A percentile compares a stretch with the other conserved stretches of the same genome.
Evolutionary conservation across 306 rosid genomes (phyloP).

Genomic region (Glycine soja): DNA sequence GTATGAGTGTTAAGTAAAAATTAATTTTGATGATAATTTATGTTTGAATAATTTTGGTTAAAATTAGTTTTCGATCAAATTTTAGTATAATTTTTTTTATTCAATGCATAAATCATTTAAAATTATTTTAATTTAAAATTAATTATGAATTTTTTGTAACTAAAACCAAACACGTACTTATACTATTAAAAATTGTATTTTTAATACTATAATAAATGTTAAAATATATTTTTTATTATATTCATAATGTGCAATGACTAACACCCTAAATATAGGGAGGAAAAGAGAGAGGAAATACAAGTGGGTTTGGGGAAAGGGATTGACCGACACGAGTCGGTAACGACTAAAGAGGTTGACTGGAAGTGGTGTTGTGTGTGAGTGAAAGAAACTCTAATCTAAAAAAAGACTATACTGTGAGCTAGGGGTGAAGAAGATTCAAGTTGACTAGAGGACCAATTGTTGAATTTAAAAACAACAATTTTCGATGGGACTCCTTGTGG

Average conservation of each 20-base stretch:
- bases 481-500: constrained; percentile 7
- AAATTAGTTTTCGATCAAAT: too few relatives aligned
- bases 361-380: not conserved
- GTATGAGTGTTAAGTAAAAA: too few relatives aligned
- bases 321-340: constrained; percentile 24
- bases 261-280: not conserved
- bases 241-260: not conserved
- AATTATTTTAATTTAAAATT: too few relatives aligned
- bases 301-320: not conserved
- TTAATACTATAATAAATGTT: too few relatives aligned
- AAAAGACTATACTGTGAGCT: not conserved
- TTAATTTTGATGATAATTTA: too few relatives aligned
- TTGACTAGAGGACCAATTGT: not conserved
- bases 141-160: too few relatives aligned
- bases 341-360: not conserved
- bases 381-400: not conserved
- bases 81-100: too few relatives aligned
- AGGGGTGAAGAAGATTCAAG: not conserved
- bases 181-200: too few relatives aligned
- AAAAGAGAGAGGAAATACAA: not conserved
- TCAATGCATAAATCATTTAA: too few relatives aligned
- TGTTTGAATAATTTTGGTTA: too few relatives aligned
- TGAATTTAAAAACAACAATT: constrained; percentile 19
- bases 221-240: too few relatives aligned
- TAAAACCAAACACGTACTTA: too few relatives aligned